Percentiles rank a stretch among this genome's conserved stretches.
Conservation (phyloP, 257 asterid genomes). For the Plantago major region DNA sequence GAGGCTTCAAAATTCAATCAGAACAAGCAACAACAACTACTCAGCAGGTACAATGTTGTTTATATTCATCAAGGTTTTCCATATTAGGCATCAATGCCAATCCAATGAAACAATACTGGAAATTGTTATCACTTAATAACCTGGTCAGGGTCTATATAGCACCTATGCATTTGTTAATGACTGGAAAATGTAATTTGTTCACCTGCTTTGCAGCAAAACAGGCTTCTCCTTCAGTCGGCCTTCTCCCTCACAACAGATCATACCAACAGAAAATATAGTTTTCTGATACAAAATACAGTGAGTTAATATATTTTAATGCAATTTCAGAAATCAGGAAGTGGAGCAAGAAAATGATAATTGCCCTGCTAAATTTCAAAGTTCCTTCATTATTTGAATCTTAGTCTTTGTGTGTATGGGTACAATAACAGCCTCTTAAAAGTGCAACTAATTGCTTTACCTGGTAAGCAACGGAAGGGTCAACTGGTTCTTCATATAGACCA, state of each 20-base stretch:
- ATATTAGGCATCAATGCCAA: constrained; percentile 3
- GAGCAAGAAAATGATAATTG: constrained; percentile 15
- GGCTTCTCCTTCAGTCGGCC: constrained; percentile 97
- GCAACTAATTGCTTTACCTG: constrained; percentile 47
- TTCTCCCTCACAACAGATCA: constrained; percentile 97
- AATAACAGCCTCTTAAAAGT: constrained; percentile 6
- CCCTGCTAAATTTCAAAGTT: constrained; percentile 13
- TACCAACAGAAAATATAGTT: constrained; percentile 88
- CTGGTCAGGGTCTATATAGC: constrained; percentile 1
- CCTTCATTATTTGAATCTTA: constrained; percentile 4
- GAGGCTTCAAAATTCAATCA: background rate
- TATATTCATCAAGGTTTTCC: constrained; percentile 3
- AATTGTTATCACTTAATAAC: constrained; percentile 1
- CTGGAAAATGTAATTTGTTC: constrained; percentile 1
- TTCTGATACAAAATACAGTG: constrained; percentile 40
- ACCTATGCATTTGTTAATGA: background rate
- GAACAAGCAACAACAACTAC: background rate
- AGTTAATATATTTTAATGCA: constrained; percentile 17
- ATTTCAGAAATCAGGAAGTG: constrained; percentile 16
- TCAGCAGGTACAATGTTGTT: constrained; percentile 1
- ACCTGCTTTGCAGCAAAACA: constrained; percentile 92
- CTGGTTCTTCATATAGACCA: constrained; percentile 69
- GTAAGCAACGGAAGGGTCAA: constrained; percentile 89
- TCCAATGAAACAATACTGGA: constrained; percentile 2
- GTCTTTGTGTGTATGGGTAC: constrained; percentile 2